Conservation (phyloP, 805 yeast genomes). For the Pichia cabralensis region DNA sequence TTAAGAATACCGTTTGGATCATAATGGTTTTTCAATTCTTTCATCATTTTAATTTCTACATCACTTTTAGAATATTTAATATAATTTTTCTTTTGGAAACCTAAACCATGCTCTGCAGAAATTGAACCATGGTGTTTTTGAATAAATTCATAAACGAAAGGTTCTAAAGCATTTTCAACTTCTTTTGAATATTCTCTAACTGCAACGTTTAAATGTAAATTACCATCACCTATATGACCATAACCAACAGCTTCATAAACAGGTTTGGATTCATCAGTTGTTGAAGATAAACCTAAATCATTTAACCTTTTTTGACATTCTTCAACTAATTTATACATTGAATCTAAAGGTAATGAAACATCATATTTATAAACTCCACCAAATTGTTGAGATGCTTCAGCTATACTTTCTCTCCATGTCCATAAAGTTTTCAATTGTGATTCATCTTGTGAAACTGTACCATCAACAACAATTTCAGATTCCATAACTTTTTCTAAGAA, state of each 20-base stretch:
- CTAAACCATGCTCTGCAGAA: slow-evolving; percentile 96
- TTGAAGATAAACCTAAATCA: slow-evolving; percentile 50
- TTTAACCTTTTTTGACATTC: slow-evolving; percentile 57
- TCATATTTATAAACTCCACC: slow-evolving; percentile 98
- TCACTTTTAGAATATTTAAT: slow-evolving; percentile 75
- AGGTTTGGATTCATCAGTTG: slow-evolving; percentile 52
- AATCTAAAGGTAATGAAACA: slow-evolving; percentile 79
- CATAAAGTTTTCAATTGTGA: slow-evolving; percentile 75
- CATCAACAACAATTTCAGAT: slow-evolving; percentile 76
- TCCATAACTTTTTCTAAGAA: slow-evolving; percentile 84
- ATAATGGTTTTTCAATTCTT: slow-evolving; percentile 64
- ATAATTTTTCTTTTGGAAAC: slow-evolving; percentile 91
- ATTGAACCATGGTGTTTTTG: slow-evolving; percentile 68
- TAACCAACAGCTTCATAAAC: slow-evolving; percentile 89
- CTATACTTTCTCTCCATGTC: slow-evolving; percentile 93
- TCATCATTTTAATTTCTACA: slow-evolving; percentile 63
- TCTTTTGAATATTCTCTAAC: slow-evolving; percentile 73
- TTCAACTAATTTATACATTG: slow-evolving; percentile 72
- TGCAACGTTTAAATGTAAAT: slow-evolving; percentile 86
- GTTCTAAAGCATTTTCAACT: slow-evolving; percentile 78
- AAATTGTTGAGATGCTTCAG: slow-evolving; percentile 74
- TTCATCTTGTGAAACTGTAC: slow-evolving; percentile 93
- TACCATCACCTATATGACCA: slow-evolving; percentile 98
- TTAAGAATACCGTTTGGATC: slow-evolving; percentile 91
- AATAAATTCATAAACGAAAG: slow-evolving; percentile 92